A percentile compares a stretch with the other conserved stretches of the same genome.
Conservation (phyloP, 306 rosid species). For the Urtica urens region DNA sequence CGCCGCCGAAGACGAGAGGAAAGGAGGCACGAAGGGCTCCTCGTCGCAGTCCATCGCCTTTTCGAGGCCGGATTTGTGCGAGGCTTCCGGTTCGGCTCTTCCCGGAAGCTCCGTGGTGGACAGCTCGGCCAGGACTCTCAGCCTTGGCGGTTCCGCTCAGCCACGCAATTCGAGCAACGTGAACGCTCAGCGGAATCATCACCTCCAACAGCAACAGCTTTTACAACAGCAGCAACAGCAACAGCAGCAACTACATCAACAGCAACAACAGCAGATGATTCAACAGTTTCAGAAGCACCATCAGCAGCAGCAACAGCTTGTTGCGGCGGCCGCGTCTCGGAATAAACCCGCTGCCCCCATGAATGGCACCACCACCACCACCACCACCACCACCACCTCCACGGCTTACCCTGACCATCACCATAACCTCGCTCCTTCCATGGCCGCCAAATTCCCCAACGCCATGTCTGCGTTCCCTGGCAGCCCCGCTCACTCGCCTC, state of each 20-base stretch:
- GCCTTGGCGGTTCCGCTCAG: constrained; percentile 41
- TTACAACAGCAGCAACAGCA: constrained; percentile 40
- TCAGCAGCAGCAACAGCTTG: constrained; percentile 37
- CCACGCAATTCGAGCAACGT: constrained; percentile 29
- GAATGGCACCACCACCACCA: constrained; percentile 52
- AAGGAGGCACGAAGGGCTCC: constrained; percentile 40
- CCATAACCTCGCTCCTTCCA: constrained; percentile 52
- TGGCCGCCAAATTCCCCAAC: constrained; percentile 64
- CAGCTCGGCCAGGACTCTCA: constrained; percentile 50
- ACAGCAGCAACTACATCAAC: constrained; percentile 61
- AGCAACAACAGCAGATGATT: constrained; percentile 41
- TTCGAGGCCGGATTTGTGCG: constrained; percentile 57
- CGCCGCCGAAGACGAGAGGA: constrained; percentile 70
- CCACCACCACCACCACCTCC: constrained; percentile 60
- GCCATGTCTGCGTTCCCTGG: constrained; percentile 56
- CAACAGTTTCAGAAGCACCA: constrained; percentile 37
- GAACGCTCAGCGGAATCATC: constrained; percentile 26
- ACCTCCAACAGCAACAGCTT: constrained; percentile 66
- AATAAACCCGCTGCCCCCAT: too few relatives aligned
- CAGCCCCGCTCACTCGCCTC: constrained; percentile 70
- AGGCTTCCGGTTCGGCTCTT: constrained; percentile 33
- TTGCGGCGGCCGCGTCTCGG: constrained; percentile 29
- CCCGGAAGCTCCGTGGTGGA: constrained; percentile 55
- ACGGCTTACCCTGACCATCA: constrained; percentile 54
- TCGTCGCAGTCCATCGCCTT: constrained; percentile 74